A percentile compares a stretch with the other conserved stretches of the same genome.
phyloP scores from a whole-genome alignment of 305 asterid genomes.

The Fraxinus paxiana region DNA sequence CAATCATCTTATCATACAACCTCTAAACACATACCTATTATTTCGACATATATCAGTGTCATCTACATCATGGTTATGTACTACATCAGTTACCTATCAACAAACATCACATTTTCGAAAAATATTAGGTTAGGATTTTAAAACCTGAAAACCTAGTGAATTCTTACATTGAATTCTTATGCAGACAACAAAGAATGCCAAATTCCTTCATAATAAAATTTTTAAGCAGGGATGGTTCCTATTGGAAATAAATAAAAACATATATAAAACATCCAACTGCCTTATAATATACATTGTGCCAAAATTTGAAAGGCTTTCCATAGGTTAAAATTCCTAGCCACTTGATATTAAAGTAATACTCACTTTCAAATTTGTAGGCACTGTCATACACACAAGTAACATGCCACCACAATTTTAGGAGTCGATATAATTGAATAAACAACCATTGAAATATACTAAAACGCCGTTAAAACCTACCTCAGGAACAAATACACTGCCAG shows the following conservation, averaged over 20 bases:
- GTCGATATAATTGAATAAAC: neutral
- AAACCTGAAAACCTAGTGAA: neutral
- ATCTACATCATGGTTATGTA: neutral
- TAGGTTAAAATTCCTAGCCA: neutral
- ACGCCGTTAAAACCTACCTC: conserved; percentile 49
- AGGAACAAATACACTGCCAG: conserved; percentile 81
- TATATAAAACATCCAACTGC: neutral
- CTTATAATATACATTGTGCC: neutral
- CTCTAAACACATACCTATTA: neutral
- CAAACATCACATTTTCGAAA: neutral
- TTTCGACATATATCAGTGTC: neutral
- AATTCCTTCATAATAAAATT: neutral
- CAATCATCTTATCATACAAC: neutral
- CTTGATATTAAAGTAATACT: neutral
- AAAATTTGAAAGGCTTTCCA: neutral
- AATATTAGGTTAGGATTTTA: neutral
- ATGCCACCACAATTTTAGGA: neutral
- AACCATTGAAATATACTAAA: neutral
- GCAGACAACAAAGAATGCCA: neutral
- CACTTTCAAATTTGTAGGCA: neutral
- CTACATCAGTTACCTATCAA: neutral
- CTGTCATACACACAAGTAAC: neutral
- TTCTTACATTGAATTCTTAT: neutral
- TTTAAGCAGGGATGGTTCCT: neutral
- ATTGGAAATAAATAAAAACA: neutral